Conservation (phyloP, 108 stramenopile species). For the Nitzschia inconspicua region DNA sequence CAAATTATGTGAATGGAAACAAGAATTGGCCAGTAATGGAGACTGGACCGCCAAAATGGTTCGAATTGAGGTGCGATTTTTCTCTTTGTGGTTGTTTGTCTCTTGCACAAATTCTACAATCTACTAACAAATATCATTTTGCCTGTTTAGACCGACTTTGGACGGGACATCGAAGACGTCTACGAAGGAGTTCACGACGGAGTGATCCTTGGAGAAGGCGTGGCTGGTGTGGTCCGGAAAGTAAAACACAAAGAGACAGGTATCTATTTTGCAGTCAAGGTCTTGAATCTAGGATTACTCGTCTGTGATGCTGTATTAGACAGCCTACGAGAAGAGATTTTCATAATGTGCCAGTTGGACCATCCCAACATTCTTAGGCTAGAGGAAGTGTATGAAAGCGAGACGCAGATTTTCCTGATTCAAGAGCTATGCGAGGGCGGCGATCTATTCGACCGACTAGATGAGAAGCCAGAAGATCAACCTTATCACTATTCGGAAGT, state of each 20-base stretch:
- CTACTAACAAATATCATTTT: too few species aligned
- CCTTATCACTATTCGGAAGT: conserved; percentile 82
- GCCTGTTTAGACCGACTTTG: conserved; percentile 40
- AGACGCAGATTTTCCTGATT: conserved; percentile 72
- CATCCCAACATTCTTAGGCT: conserved; percentile 86
- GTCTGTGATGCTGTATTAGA: conserved; percentile 44
- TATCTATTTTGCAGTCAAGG: conserved; percentile 78
- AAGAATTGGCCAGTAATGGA: conserved; percentile 14
- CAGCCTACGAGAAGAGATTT: conserved; percentile 76
- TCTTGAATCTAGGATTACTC: conserved; percentile 67
- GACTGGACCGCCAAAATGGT: conserved; percentile 22
- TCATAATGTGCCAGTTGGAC: conserved; percentile 87
- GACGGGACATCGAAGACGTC: conserved; percentile 76
- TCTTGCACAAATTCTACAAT: not conserved
- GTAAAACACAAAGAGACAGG: conserved; percentile 74
- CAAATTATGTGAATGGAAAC: conserved; percentile 1
- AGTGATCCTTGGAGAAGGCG: conserved; percentile 66
- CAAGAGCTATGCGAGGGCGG: conserved; percentile 74
- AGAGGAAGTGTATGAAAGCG: conserved; percentile 80
- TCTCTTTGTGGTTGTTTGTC: not conserved
- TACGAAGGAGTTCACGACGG: conserved; percentile 86
- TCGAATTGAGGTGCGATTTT: conserved; percentile 31
- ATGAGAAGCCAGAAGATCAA: conserved; percentile 76
- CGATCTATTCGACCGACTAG: conserved; percentile 83
- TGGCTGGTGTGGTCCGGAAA: conserved; percentile 74